Percentiles rank a stretch among this genome's conserved stretches.
phyloP scores from a whole-genome alignment of 2,329 filamentous ascomycete species.

The Cladophialophora immunda region DNA sequence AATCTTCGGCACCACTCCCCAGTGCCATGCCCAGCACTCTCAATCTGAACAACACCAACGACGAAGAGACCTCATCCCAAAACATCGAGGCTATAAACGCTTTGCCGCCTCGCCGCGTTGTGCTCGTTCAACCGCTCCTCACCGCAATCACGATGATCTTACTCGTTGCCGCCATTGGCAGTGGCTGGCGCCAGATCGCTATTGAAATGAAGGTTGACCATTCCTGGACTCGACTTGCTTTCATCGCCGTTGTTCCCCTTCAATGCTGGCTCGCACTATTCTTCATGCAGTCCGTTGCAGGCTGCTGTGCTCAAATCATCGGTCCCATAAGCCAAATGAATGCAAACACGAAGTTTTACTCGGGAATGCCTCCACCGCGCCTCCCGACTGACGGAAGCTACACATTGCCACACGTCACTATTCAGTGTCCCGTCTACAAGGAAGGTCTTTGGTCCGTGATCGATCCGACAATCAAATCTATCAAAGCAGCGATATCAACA shows the following conservation, averaged over 20 bases:
- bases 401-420: constrained; percentile 65
- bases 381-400: constrained; percentile 42
- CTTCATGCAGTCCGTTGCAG: constrained; percentile 58
- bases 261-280: constrained; percentile 67
- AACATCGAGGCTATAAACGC: constrained; percentile 51
- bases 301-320: constrained; percentile 52
- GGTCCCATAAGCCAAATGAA: constrained; percentile 56
- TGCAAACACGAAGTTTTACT: constrained; percentile 57
- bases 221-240: constrained; percentile 62
- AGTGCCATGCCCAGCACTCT: constrained; percentile 34
- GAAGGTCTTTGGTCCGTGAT: constrained; percentile 78
- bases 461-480: constrained; percentile 63
- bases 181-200: constrained; percentile 65
- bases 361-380: constrained; percentile 51
- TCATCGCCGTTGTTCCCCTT: constrained; percentile 61
- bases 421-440: constrained; percentile 90
- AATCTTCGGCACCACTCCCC: constrained; percentile 43
- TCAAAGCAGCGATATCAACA: constrained; percentile 66
- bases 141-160: constrained; percentile 63
- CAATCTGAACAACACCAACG: constrained; percentile 18
- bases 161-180: constrained; percentile 62
- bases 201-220: constrained; percentile 64
- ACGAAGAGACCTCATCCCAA: constrained; percentile 16
- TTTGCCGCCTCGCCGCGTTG: constrained; percentile 58
- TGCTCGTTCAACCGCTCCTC: constrained; percentile 65